Conservation (phyloP, 331 rosid genomes). For the Quercus tomentella region DNA sequence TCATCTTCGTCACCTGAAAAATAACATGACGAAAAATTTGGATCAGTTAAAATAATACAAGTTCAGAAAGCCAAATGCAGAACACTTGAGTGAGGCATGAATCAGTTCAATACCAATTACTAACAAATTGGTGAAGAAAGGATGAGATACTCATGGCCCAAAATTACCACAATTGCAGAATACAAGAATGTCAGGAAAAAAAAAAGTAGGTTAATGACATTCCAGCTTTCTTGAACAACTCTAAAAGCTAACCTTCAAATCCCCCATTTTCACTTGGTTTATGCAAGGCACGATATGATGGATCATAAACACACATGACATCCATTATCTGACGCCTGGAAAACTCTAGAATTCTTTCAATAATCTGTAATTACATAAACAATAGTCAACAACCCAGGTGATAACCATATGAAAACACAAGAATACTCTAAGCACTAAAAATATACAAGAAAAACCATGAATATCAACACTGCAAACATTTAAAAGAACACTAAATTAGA, state of each 20-base stretch:
- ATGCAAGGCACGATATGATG: conserved; percentile 86
- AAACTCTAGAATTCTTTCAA: conserved; percentile 95
- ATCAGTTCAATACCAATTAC: background rate
- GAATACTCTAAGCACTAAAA: background rate
- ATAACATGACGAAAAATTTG: conserved; percentile 13
- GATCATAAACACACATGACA: conserved; percentile 92
- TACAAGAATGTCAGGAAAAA: background rate
- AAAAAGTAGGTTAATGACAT: background rate
- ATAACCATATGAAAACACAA: background rate
- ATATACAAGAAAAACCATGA: background rate
- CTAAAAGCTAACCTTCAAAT: conserved; percentile 66
- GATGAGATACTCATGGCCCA: background rate
- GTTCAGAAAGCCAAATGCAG: background rate
- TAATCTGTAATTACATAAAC: conserved; percentile 47
- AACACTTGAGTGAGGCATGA: background rate
- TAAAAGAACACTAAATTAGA: conserved; percentile 7
- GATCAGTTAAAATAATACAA: background rate
- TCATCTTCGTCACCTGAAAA: conserved; percentile 74
- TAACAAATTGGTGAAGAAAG: background rate
- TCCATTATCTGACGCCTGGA: conserved; percentile 91
- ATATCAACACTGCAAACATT: background rate
- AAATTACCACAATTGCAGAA: conserved; percentile 5
- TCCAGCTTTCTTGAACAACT: background rate
- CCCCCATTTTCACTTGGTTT: conserved; percentile 67
- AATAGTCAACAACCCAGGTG: conserved; percentile 2